Evolutionary conservation across 768 basidiomycete species (phyloP), one percentile per base, ranked within the genome.

Genomic region (Megacollybia marginata): DNA sequence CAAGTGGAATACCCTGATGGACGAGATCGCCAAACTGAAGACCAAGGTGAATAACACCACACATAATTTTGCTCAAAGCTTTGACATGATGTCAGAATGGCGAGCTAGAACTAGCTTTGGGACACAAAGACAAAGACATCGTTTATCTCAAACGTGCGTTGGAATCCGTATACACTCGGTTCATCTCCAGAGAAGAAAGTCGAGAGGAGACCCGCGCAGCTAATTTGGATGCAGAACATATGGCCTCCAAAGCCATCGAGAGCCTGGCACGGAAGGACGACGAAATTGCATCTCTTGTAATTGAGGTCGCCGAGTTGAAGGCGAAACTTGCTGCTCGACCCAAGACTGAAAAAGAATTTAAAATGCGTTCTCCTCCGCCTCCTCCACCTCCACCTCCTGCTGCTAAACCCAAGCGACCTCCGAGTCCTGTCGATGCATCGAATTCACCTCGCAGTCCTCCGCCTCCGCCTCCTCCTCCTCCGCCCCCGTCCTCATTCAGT

Each of bases 161-260:
- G 34, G 89, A 92, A 63, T 85, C 88, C 7, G 85, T 94, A 5
- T 90, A 90, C 63, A 83, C 83, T 10, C 76, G 87, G n/a, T 85
- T 93, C 62, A 72, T 76, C 5, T 70, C 77, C 5, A 65, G 77
- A 42, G 77, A 79, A 57, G 80, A 83, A 57, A 59, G 59, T 20
- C 67, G 73, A 42, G 74, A 77, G 46, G 72, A 72, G 20, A 60
- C 57, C 19, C 73, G 70, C 42, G 71, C 63, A 44, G 65, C 72
- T 0, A 79, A 80, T 45, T 60, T 84, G 44, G 86, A 91, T 56
- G 76, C 85, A 2, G 78, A 84, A 48, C 57, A 72, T 11, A 84
- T 94, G 54, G 88, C 83, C 0, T 74, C 71, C n/a, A 78, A 77
- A 33, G 77, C 83, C 2, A 82, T 94, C 33, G 85, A 88, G 48